Base-by-base conservation (phyloP, 176 grass and related monocot species). In the Dactylis glomerata region DNA sequence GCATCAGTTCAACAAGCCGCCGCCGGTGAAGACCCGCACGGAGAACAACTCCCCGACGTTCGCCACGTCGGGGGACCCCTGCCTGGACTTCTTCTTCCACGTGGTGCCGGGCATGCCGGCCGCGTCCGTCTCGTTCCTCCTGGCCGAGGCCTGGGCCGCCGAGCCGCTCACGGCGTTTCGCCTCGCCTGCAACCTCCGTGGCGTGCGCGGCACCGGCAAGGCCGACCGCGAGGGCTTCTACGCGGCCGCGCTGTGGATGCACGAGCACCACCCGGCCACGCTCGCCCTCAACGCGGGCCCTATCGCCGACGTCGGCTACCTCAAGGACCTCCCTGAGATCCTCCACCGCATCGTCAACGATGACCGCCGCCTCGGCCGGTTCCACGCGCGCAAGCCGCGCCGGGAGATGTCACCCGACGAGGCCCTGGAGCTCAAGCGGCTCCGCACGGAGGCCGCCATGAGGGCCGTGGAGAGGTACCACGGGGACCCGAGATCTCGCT, bases 171-270 rank as follows among this genome's bases (percentile, higher is more conserved):
- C 90, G 52, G 85, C 85, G 10, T 85, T 95, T 74, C 81, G 75
- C 46, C 85, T 95, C 24, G 47, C 79, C 10, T 92, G 87, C 69
- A 85, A 92, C 49, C 89, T 95, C 33, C 77, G 91, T 9, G 93
- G 91, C 40, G 89, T 95, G 80, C 89, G 96, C 49, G 91, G 93
- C 76, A 79, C 78, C 10, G 93, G 91, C 40, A 95, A 98, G 81
- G 87, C 92, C 30, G 91, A 95, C 68, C 91, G 87, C 13, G 85
- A 95, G 20, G 91, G 96, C 0, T 98, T 98, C 85, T 95, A 98
- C 79, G 61, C 93, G 37, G 68, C 87, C 14, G 87, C 91, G 40
- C 74, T 93, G 24, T 98, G 91, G 92, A 87, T 87, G 78, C 89
- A 90, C 74, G 54, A 23, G 5, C 69, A 85, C 82, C 94, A 97